phyloP scores from a whole-genome alignment of 495 filamentous ascomycete species.

The Podospora pseudopauciseta region DNA sequence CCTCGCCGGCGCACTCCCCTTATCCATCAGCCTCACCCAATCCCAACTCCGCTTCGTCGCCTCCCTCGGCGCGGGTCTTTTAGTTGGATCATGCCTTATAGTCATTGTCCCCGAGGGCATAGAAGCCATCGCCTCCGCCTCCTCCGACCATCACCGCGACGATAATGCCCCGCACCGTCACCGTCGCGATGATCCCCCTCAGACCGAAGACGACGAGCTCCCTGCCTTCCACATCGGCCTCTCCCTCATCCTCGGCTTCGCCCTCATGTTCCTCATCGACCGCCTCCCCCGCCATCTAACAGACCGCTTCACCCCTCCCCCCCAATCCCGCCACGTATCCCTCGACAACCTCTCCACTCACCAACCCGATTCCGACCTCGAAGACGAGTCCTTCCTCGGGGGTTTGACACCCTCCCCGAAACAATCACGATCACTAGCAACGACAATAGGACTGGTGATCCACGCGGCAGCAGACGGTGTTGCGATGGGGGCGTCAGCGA shows the following conservation, averaged over 20 bases:
- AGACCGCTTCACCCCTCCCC: conserved; percentile 49
- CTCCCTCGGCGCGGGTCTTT: conserved; percentile 86
- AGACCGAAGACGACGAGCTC: conserved; percentile 34
- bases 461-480: conserved; percentile 97
- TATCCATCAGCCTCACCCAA: conserved; percentile 85
- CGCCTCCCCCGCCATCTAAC: conserved; percentile 71
- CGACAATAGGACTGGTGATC: conserved; percentile 90
- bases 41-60: conserved; percentile 86
- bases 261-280: conserved; percentile 96
- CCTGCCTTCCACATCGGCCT: conserved; percentile 69
- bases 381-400: conserved; percentile 51
- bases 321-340: conserved; percentile 65
- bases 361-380: conserved; percentile 32
- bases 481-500: conserved; percentile 82
- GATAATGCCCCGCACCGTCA: conserved; percentile 8
- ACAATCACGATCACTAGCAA: conserved; percentile 58
- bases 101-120: conserved; percentile 97
- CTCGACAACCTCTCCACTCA: conserved; percentile 61
- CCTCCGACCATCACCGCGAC: conserved; percentile 15
- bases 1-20: conserved; percentile 85
- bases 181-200: neutral
- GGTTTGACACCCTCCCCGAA: conserved; percentile 48
- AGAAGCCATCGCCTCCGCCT: conserved; percentile 68
- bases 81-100: conserved; percentile 91
- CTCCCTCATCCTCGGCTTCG: conserved; percentile 82